Percentiles rank a stretch among this genome's conserved stretches.
phyloP scores from a whole-genome alignment of 192 early-diverging fungal genomes.

The Rhizophagus sp. region DNA sequence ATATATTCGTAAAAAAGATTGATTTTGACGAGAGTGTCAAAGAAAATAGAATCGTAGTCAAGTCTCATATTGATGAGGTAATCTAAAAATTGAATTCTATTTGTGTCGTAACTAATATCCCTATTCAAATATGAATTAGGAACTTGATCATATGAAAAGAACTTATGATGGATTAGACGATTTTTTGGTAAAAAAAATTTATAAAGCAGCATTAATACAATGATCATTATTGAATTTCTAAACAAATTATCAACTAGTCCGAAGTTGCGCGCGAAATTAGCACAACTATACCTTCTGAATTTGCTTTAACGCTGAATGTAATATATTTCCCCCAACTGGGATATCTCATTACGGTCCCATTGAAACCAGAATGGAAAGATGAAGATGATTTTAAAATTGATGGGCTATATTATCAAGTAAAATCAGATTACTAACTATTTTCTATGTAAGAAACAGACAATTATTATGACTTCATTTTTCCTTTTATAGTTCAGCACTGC shows the following conservation, averaged over 20 bases:
- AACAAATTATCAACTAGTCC: constrained; percentile 34
- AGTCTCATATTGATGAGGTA: constrained; percentile 49
- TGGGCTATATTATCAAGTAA: constrained; percentile 61
- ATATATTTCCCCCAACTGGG: constrained; percentile 84
- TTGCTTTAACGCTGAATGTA: constrained; percentile 60
- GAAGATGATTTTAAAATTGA: constrained; percentile 47
- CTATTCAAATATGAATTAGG: constrained; percentile 28
- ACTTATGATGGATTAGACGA: constrained; percentile 68
- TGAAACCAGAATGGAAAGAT: constrained; percentile 46
- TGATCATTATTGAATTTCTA: neutral
- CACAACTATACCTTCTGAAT: constrained; percentile 48
- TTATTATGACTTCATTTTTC: neutral
- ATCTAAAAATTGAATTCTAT: neutral
- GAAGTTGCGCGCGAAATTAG: constrained; percentile 62
- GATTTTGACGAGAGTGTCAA: constrained; percentile 70
- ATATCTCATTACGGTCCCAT: constrained; percentile 70
- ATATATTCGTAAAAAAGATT: constrained; percentile 43
- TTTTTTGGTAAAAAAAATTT: constrained; percentile 49
- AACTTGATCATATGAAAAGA: constrained; percentile 68
- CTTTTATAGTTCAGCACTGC: constrained; percentile 64
- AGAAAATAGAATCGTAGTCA: constrained; percentile 63
- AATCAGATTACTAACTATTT: neutral
- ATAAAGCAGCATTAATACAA: neutral
- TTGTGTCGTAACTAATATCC: neutral
- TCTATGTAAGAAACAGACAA: neutral